Conservation (phyloP, 805 yeast species). For the Candida rishiriensis region DNA sequence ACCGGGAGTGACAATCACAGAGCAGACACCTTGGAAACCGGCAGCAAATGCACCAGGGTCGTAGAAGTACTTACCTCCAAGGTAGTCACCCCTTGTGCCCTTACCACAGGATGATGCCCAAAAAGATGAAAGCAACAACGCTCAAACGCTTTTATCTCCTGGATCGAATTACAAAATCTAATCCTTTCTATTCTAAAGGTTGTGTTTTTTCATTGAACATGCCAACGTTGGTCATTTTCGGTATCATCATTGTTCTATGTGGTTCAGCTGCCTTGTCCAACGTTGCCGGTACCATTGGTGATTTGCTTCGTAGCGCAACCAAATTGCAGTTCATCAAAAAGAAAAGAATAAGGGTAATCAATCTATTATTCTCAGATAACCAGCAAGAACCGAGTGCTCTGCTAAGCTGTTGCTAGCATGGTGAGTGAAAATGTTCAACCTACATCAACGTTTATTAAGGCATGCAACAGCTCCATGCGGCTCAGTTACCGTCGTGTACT, state of each 20-base stretch:
- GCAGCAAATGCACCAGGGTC: constrained; percentile 53
- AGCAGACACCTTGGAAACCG: constrained; percentile 60
- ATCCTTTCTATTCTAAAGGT: no score
- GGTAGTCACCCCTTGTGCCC: constrained; percentile 50
- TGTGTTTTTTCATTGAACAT: constrained; percentile 26
- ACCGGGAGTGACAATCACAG: constrained; percentile 57
- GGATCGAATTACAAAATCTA: no score
- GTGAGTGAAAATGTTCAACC: no score
- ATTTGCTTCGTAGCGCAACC: constrained; percentile 24
- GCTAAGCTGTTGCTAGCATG: no score
- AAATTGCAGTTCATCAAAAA: no score
- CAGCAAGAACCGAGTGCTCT: no score
- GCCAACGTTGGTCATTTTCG: constrained; percentile 31
- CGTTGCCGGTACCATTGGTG: constrained; percentile 35
- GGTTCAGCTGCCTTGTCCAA: constrained; percentile 32
- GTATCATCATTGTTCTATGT: constrained; percentile 28
- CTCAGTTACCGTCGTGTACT: no score
- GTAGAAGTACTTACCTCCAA: constrained; percentile 58
- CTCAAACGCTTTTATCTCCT: no score
- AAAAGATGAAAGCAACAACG: constrained; percentile 53
- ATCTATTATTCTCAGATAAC: no score
- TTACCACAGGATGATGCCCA: constrained; percentile 60
- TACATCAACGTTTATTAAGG: no score
- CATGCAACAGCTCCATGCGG: no score
- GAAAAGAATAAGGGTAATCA: no score